phyloP scores from a whole-genome alignment of 2,329 filamentous ascomycete species.

The Diaporthe vexans region DNA sequence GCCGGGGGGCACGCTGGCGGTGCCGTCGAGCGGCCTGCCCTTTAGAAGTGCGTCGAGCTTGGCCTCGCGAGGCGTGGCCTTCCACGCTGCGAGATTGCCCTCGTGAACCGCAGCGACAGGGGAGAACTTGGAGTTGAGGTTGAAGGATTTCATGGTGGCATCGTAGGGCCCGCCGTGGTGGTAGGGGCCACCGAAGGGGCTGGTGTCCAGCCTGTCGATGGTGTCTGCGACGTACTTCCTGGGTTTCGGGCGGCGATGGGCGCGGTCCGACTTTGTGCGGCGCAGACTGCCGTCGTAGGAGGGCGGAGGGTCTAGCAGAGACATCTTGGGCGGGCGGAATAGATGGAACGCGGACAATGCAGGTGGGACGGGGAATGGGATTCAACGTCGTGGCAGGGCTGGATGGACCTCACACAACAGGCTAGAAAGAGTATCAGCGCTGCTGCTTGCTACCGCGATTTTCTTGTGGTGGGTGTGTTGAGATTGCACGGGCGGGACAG shows the following conservation, averaged over 20 bases:
- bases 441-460: too few relatives aligned
- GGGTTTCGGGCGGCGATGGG: conserved; percentile 65
- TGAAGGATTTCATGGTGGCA: conserved; percentile 81
- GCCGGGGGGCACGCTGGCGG: conserved; percentile 82
- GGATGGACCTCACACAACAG: background rate
- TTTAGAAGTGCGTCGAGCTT: conserved; percentile 79
- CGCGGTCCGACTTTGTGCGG: conserved; percentile 64
- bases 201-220: conserved; percentile 84
- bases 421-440: too few relatives aligned
- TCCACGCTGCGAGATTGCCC: conserved; percentile 82
- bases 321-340: conserved; percentile 26
- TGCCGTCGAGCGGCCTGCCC: conserved; percentile 86
- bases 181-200: conserved; percentile 74
- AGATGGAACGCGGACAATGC: background rate
- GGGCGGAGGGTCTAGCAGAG: conserved; percentile 31
- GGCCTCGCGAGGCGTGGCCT: conserved; percentile 84
- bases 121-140: conserved; percentile 72
- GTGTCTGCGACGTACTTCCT: conserved; percentile 68
- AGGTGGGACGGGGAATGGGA: too few relatives aligned
- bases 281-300: conserved; percentile 33
- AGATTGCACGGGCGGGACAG: background rate
- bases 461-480: too few relatives aligned
- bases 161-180: conserved; percentile 95
- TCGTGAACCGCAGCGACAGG: conserved; percentile 83
- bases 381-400: too few relatives aligned